These are phyloP conservation scores for Eucalyptus tenuipes DNA, from an alignment of 345 rosid genomes.

Conservation along the genomic window DNA sequence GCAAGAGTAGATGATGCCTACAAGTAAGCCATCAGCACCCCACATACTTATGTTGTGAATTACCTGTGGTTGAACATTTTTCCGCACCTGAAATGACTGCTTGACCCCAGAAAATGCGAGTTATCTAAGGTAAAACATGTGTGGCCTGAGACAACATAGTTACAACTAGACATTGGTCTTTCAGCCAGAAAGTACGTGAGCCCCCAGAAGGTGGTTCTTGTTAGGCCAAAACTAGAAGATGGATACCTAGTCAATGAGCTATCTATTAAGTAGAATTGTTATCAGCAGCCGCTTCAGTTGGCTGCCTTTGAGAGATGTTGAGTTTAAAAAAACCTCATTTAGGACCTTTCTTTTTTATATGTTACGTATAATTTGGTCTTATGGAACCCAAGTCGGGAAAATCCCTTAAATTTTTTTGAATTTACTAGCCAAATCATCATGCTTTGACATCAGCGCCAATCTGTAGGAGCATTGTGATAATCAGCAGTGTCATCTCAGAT, in stretches of 20 bases:
- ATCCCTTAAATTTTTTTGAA: neutral
- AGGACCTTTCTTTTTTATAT: neutral
- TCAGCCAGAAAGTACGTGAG: neutral
- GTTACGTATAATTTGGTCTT: neutral
- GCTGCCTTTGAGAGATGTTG: neutral
- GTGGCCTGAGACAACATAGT: neutral
- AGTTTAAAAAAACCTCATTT: neutral
- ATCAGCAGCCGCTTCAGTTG: neutral
- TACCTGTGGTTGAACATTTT: neutral
- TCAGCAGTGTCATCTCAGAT: neutral
- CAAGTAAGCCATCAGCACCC: constrained; percentile 41
- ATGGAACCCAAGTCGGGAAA: neutral
- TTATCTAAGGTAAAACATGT: neutral
- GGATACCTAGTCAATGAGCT: neutral
- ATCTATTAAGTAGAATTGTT: neutral
- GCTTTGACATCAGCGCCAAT: neutral
- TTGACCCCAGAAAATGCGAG: neutral
- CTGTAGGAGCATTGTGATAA: neutral
- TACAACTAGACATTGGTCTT: neutral
- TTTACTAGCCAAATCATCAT: neutral
- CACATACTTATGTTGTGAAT: neutral
- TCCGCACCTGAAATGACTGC: neutral
- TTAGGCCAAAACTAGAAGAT: neutral
- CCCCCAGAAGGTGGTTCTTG: neutral
- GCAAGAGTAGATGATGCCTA: constrained; percentile 74